Evolutionary conservation across 108 stramenopile genomes (phyloP).

Genomic region (Nitzschia putrida): DNA sequence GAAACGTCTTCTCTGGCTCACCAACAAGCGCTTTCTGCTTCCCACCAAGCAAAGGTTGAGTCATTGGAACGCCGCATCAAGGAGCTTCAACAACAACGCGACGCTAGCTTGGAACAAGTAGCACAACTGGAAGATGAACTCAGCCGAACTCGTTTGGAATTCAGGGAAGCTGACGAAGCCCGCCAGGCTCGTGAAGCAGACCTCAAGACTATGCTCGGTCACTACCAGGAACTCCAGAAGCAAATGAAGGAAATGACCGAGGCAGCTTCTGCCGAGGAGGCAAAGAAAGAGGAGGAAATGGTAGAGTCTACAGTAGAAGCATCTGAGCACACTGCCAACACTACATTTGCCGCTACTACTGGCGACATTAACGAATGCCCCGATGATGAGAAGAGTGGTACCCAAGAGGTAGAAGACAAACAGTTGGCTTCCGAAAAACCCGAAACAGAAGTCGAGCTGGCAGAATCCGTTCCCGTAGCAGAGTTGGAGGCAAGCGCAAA

Average conservation of each 20-base stretch:
- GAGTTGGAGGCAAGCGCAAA: not conserved
- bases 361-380: not conserved
- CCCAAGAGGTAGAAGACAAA: not conserved
- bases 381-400: not conserved
- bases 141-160: slow-evolving; percentile 7
- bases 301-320: not conserved
- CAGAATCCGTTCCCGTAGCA: not conserved
- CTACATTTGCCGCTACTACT: not conserved
- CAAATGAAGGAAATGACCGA: not conserved
- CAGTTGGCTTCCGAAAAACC: not conserved
- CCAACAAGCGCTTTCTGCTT: not conserved
- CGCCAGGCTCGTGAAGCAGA: slow-evolving; percentile 25
- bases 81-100: slow-evolving; percentile 16
- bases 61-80: slow-evolving; percentile 12
- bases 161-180: slow-evolving; percentile 2
- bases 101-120: slow-evolving; percentile 26
- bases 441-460: not conserved
- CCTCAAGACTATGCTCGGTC: slow-evolving; percentile 21
- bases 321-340: not conserved
- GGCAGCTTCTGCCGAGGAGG: not conserved
- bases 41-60: not conserved
- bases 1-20: not conserved
- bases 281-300: not conserved
- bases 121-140: slow-evolving; percentile 20
- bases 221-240: slow-evolving; percentile 28